Conservation (phyloP, 179 eudicot genomes). For the Silene noctiflora region DNA sequence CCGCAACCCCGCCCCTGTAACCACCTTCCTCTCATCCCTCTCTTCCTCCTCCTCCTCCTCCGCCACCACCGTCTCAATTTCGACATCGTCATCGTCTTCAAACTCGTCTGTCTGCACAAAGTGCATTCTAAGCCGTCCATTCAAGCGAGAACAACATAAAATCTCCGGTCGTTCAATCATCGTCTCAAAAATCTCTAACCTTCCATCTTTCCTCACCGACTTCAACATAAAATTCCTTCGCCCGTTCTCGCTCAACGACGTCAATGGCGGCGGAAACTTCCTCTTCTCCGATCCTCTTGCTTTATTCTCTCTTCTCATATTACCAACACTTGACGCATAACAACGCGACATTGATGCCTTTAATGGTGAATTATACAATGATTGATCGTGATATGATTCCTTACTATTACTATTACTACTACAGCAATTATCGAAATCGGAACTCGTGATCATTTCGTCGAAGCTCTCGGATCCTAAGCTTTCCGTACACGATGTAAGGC, state of each 20-base stretch:
- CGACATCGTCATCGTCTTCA: slow-evolving; percentile 17
- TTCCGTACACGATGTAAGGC: slow-evolving; percentile 52
- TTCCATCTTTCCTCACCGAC: slow-evolving; percentile 44
- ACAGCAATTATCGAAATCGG: slow-evolving; percentile 12
- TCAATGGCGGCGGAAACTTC: slow-evolving; percentile 56
- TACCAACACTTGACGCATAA: not conserved
- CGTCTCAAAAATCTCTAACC: slow-evolving; percentile 42
- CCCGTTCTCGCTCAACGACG: slow-evolving; percentile 42
- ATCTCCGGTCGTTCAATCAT: slow-evolving; percentile 43
- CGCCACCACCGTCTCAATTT: not conserved
- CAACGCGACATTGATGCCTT: not conserved
- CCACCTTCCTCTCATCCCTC: slow-evolving; percentile 13
- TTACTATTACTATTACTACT: not conserved
- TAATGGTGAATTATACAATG: not conserved
- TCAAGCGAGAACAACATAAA: slow-evolving; percentile 39
- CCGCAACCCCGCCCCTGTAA: slow-evolving; percentile 24
- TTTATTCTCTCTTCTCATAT: slow-evolving; percentile 11
- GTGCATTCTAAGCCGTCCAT: slow-evolving; percentile 56
- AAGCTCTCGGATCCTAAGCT: slow-evolving; percentile 62
- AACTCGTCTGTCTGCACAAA: slow-evolving; percentile 18
- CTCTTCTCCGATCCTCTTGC: slow-evolving; percentile 1
- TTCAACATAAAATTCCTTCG: slow-evolving; percentile 36
- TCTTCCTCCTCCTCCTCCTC: not conserved
- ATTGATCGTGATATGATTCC: not conserved
- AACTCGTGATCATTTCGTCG: slow-evolving; percentile 35